Evolutionary conservation across 495 filamentous ascomycete genomes (phyloP).

Genomic region (Evernia prunastri): DNA sequence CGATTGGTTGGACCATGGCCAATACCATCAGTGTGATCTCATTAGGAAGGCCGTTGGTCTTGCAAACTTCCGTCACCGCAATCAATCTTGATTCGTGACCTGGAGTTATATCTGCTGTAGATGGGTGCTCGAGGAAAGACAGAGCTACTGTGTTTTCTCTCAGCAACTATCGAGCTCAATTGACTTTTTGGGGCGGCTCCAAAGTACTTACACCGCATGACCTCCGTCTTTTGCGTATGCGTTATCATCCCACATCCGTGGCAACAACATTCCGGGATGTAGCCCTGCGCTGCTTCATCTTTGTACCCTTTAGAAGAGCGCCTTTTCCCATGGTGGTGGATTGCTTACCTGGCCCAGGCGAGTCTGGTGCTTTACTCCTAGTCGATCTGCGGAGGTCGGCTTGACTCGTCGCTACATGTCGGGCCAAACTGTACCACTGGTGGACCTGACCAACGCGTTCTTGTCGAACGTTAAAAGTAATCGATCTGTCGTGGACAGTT

Average conservation of each 20-base stretch:
- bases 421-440: neutral
- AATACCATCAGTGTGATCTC: neutral
- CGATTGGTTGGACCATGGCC: neutral
- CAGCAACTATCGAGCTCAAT: neutral
- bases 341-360: neutral
- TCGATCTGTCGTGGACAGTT: neutral
- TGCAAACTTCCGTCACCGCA: neutral
- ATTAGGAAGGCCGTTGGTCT: neutral
- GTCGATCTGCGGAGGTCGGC: neutral
- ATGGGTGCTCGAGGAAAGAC: neutral
- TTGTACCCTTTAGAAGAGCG: neutral
- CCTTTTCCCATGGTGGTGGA: neutral
- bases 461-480: neutral
- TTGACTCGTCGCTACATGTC: neutral
- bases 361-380: neutral
- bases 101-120: neutral
- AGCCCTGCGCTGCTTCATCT: neutral
- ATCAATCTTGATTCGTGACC: neutral
- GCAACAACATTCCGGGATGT: neutral
- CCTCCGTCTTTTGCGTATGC: neutral
- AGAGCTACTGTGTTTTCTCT: neutral
- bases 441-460: neutral
- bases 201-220: neutral
- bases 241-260: neutral
- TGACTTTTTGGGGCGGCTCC: neutral